Evolutionary conservation across 805 yeast genomes (phyloP), one percentile per base, ranked within the genome.

Genomic region (Candida tallmaniae): DNA sequence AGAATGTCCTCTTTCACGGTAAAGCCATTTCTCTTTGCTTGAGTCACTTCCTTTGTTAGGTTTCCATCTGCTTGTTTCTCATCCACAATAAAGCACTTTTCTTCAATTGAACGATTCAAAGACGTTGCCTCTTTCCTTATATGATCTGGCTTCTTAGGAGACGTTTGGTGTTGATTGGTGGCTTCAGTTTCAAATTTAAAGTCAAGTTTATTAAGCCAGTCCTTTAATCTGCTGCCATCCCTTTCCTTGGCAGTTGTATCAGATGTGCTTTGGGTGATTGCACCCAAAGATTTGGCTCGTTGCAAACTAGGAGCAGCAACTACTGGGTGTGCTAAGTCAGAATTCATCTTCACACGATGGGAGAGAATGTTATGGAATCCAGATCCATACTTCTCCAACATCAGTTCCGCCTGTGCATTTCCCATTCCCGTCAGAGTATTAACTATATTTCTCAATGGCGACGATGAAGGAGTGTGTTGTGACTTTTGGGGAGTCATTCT

Each of bases 371-470:
- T 51, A 10, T 57, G 57, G 29, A 63, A 46, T 3, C 61, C 65
- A 21, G 59, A 45, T 9, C 71, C 71, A 46, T 70, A 73, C 39
- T 67, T 73, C 5, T 55, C 51, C 12, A 73, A 45, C 39, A 73
- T 51, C 16, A 60, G 56, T 32, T 52, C 59, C 1, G 67, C 56
- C 35, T 57, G 58, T 31, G 62, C 68, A 36, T 56, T 58, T 14
- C 48, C 36, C 3, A 50, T 46, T 1, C 57, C 40, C 2, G 50
- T 40, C 7, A 49, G 44, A 14, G 30, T 29, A 5, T 25, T 29
- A 10, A 33, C 16, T 12, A 48, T 50, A 15, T 52, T 56, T 36
- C 51, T 58, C 27, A 70, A 45, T 0, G 77, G 77, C 13, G 46
- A 40, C 4, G 76, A 70, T 3, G 74, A 68, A 1, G 68, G 64